Evolutionary conservation across 1,139 yeast species (phyloP), one percentile per base, ranked within the genome.

Genomic region (Pichia sp.): DNA sequence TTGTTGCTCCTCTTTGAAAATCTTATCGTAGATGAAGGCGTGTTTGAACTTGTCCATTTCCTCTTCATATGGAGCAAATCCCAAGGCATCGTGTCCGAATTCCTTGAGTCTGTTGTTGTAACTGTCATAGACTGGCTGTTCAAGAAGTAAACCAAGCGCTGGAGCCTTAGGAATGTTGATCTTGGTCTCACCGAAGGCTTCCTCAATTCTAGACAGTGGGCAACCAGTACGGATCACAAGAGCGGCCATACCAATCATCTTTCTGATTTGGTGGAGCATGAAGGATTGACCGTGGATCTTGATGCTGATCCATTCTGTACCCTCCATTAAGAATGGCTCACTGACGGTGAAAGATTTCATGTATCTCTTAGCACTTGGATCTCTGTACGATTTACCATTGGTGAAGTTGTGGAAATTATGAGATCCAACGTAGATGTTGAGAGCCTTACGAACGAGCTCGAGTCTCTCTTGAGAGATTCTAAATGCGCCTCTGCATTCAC

Each of bases 211-310:
- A 16, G 70, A 69, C 22, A 74, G 57, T 4, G 97, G 95, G 52
- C 91, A 75, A 14, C 95, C 91, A 16, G 93, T 79, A 53, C 98
- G 74, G 22, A 88, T 77, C 14, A 84, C 76, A 38, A 91, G 67
- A 0, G 88, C 75, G 2, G 94, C 95, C 94, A 91, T 82, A 20
- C 96, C 93, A 41, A 93, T 86, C 99, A 91, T 91, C 58, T 91
- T 91, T 58, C 99, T 77, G 53, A 91, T 91, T 67, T 91, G 99
- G 60, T 91, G 98, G 44, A 91, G 69, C 99, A 93, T 93, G 59
- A 91, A 91, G 8, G 96, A 86, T 62, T 91, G 98, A 4, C 99
- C 99, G 56, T 91, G 98, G 44, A 91, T 85, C 62, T 91, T 91
- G 52, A 93, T 80, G 2, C 96, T 84, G 5, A 86, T 73, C 99